Base-by-base conservation (phyloP, 805 yeast genomes). In the Cyberlindnera nakhonratchasimensis region DNA sequence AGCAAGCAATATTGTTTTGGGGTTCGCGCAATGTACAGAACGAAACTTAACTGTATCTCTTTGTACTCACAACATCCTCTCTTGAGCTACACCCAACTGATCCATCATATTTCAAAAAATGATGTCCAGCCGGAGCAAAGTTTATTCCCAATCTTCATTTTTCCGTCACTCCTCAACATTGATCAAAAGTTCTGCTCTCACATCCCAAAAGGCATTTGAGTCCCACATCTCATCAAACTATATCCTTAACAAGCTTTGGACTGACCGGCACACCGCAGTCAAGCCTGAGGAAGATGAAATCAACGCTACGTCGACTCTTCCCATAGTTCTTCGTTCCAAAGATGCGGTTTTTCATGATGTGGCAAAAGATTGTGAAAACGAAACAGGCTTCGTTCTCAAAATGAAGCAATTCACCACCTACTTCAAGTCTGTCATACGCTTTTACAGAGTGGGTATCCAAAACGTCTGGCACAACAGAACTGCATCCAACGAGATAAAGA, bases 381-480 rank as follows among this genome's bases (percentile, higher is more conserved):
- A n/a, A n/a, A n/a, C n/a, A 18, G 66, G 69, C 39, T 48, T 39
- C 39, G 39, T 31, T 34, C 52, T 36, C 29, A 58, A 36, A 50
- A 48, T 55, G 21, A 68, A 65, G 39, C 77, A 76, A 49, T 67
- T 67, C 52, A 54, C 61, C 18, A 62, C 69, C 1, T 71, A 71
- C 48, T 78, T 74, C 6, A 71, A 72, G 52, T 48, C 63, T 3
- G 49, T 78, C 32, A 51, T 80, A 30, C 58, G 58, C 6, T 80
- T 81, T 56, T 83, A 82, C 63, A 73, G 74, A 46, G 57, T 64
- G 2, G 90, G 91, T 1, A 66, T 82, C 2, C 58, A 64, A 17
- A 75, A 74, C 48, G 74, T 81, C 1, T 79, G 82, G 77, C 47
- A 58, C 1, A 77, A 78, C 45, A 52, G 65, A 22, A 57, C 55